phyloP scores from a whole-genome alignment of 768 basidiomycete genomes.

The Mycena alexandri region DNA sequence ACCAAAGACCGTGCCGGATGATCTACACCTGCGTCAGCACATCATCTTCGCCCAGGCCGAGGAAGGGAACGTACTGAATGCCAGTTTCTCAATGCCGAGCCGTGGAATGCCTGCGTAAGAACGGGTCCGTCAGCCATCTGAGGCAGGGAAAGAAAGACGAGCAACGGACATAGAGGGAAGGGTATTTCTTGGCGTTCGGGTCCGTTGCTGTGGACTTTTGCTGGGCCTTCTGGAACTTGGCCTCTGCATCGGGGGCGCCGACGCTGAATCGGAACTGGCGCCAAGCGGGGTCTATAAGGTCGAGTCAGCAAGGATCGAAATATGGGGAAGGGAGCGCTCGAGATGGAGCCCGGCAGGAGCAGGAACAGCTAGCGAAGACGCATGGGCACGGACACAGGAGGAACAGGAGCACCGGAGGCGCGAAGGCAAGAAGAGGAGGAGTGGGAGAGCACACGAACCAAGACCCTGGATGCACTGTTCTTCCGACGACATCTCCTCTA shows the following conservation, averaged over 20 bases:
- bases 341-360: too few relatives aligned
- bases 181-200: conserved; percentile 58
- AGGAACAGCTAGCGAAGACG: too few relatives aligned
- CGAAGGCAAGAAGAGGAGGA: neutral
- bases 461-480: conserved; percentile 69
- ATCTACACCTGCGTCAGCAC: conserved; percentile 56
- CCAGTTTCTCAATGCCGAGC: conserved; percentile 75
- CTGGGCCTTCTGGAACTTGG: conserved; percentile 67
- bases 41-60: neutral
- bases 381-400: too few relatives aligned
- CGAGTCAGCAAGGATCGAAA: neutral
- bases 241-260: conserved; percentile 79
- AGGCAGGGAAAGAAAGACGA: neutral
- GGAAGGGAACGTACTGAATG: conserved; percentile 63
- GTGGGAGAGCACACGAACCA: conserved; percentile 49
- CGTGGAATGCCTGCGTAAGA: conserved; percentile 75
- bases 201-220: conserved; percentile 52
- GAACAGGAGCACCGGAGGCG: neutral
- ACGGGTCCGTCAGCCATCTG: neutral
- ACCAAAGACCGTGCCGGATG: conserved; percentile 80
- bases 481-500: conserved; percentile 69
- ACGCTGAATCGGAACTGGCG: conserved; percentile 79
- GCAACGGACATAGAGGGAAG: conserved; percentile 58
- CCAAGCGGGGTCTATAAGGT: conserved; percentile 57
- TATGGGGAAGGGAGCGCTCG: too few relatives aligned